Conservation (phyloP, 2,329 filamentous ascomycete genomes). For the Hortaea werneckii region DNA sequence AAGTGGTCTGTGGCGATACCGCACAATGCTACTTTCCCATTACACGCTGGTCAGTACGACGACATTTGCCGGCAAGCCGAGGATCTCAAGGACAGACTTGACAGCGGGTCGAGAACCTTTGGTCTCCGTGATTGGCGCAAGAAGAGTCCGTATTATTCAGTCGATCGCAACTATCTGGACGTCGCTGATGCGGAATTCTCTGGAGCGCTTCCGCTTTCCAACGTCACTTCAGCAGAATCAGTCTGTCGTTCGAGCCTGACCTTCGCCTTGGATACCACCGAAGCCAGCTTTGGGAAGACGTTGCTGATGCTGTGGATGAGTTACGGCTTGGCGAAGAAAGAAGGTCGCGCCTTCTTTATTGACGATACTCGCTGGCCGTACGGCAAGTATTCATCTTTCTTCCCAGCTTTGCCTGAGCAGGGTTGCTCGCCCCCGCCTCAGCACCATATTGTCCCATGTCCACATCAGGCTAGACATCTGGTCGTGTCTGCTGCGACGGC, state of each 20-base stretch:
- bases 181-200: constrained; percentile 58
- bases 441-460: constrained; percentile 70
- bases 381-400: constrained; percentile 63
- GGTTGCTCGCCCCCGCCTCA: constrained; percentile 61
- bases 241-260: constrained; percentile 65
- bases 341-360: constrained; percentile 69
- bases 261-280: constrained; percentile 62
- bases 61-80: constrained; percentile 53
- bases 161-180: constrained; percentile 63
- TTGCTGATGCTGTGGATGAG: constrained; percentile 75
- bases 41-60: constrained; percentile 55
- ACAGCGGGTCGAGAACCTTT: constrained; percentile 22
- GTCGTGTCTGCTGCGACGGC: constrained; percentile 62
- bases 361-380: constrained; percentile 78
- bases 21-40: constrained; percentile 53
- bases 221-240: constrained; percentile 21
- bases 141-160: constrained; percentile 46
- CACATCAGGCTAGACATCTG: constrained; percentile 63
- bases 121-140: constrained; percentile 34
- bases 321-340: constrained; percentile 66
- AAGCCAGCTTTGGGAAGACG: constrained; percentile 67
- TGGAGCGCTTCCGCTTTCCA: constrained; percentile 42
- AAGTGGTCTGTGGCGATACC: constrained; percentile 81
- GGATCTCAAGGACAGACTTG: constrained; percentile 31
- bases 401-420: constrained; percentile 55